Percentiles rank a stretch among this genome's conserved stretches.
Conservation (phyloP, 2,329 filamentous ascomycete species). For the Trichoderma cornu-damae region DNA sequence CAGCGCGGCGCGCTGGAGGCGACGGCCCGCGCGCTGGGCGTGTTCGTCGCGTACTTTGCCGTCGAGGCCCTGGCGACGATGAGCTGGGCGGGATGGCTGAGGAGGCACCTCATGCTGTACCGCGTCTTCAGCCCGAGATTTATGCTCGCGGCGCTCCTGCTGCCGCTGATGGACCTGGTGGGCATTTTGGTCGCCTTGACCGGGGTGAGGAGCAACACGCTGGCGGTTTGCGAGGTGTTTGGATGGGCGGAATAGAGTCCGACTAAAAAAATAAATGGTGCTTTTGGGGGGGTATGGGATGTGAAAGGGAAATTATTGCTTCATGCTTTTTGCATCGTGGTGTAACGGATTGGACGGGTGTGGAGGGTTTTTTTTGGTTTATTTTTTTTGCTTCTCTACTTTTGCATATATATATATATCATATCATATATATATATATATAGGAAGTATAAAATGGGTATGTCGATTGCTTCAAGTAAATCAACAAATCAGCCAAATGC, state of each 20-base stretch:
- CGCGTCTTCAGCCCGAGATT: constrained; percentile 88
- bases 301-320: too few relatives aligned
- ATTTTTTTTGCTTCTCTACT: too few relatives aligned
- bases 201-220: constrained; percentile 68
- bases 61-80: constrained; percentile 81
- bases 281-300: not conserved
- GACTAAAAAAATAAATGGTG: too few relatives aligned
- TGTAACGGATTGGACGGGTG: too few relatives aligned
- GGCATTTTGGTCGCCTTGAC: constrained; percentile 64
- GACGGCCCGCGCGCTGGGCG: constrained; percentile 64
- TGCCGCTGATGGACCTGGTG: constrained; percentile 74
- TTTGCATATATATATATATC: too few relatives aligned
- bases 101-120: constrained; percentile 94
- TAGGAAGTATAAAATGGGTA: constrained; percentile 7
- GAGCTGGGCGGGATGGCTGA: constrained; percentile 80
- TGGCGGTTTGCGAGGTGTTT: constrained; percentile 83
- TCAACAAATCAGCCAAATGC: not conserved
- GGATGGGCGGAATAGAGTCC: constrained; percentile 59
- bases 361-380: not conserved
- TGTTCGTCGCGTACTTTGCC: constrained; percentile 76
- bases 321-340: too few relatives aligned
- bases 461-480: not conserved
- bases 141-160: constrained; percentile 68
- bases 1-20: constrained; percentile 64
- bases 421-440: not conserved